Conservation (phyloP, 2,329 filamentous ascomycete genomes). For the Diaporthe sp. region DNA sequence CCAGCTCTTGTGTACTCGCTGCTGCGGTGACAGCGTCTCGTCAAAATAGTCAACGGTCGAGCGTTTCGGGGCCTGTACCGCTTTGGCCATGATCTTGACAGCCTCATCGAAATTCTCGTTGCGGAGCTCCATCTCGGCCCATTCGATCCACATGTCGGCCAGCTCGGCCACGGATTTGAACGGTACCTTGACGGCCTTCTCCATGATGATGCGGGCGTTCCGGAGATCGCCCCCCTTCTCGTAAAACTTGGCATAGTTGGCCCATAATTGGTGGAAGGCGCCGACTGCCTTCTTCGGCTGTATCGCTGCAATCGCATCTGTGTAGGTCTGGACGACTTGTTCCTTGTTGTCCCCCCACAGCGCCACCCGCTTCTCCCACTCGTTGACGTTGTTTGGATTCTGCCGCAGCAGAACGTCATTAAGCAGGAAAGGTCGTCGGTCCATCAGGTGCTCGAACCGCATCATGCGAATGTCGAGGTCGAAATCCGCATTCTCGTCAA, state of each 20-base stretch:
- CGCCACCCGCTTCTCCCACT: slow-evolving; percentile 97
- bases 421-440: slow-evolving; percentile 92
- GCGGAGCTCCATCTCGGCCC: slow-evolving; percentile 97
- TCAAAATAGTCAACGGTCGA: slow-evolving; percentile 99
- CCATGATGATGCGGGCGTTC: slow-evolving; percentile 92
- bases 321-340: slow-evolving; percentile 95
- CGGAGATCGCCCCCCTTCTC: slow-evolving; percentile 87
- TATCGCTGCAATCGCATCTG: slow-evolving; percentile 92
- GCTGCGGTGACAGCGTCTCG: slow-evolving; percentile 92
- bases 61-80: slow-evolving; percentile 94
- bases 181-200: slow-evolving; percentile 97
- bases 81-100: slow-evolving; percentile 96
- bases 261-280: slow-evolving; percentile 94
- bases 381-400: slow-evolving; percentile 94
- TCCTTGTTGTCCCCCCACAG: slow-evolving; percentile 94
- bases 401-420: slow-evolving; percentile 96
- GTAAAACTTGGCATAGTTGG: slow-evolving; percentile 97
- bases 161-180: slow-evolving; percentile 98
- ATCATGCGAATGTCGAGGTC: slow-evolving; percentile 98
- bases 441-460: slow-evolving; percentile 98
- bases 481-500: slow-evolving; percentile 89
- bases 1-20: slow-evolving; percentile 99
- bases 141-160: slow-evolving; percentile 98
- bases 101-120: slow-evolving; percentile 97
- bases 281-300: slow-evolving; percentile 95